A percentile compares a stretch with the other conserved stretches of the same genome.
These are phyloP conservation scores for Nevesoporus exiguus DNA, from an alignment of 768 basidiomycete genomes.

Conservation along the genomic window DNA sequence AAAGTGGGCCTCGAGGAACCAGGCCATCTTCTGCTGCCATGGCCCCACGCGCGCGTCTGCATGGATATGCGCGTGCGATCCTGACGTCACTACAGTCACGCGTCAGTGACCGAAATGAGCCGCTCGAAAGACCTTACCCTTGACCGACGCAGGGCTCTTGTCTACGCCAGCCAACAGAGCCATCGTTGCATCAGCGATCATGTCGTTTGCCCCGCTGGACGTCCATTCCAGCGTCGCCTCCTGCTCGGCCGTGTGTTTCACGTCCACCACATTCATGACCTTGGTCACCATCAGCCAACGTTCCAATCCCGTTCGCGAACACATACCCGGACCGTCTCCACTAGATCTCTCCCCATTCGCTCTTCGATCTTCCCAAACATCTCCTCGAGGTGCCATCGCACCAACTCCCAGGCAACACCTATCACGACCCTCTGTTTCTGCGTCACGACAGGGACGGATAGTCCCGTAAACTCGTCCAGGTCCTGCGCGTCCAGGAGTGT, in stretches of 20 bases:
- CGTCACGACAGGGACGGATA: conserved; percentile 77
- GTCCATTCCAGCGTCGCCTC: conserved; percentile 90
- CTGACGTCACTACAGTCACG: conserved; percentile 47
- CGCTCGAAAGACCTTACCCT: conserved; percentile 39
- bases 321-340: conserved; percentile 68
- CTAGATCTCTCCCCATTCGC: too few species aligned
- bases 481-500: conserved; percentile 90
- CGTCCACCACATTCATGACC: conserved; percentile 88
- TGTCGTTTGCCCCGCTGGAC: conserved; percentile 89
- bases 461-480: conserved; percentile 81
- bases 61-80: conserved; percentile 62
- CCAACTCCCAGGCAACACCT: conserved; percentile 83
- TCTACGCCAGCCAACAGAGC: conserved; percentile 88
- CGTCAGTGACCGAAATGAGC: neutral
- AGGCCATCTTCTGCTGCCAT: too few species aligned
- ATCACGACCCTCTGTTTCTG: conserved; percentile 82
- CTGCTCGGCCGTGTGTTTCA: conserved; percentile 69
- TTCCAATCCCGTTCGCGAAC: neutral
- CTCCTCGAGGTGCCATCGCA: conserved; percentile 95
- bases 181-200: conserved; percentile 94
- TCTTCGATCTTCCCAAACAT: conserved; percentile 85
- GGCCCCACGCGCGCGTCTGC: conserved; percentile 45
- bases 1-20: conserved; percentile 93
- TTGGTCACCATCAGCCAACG: conserved; percentile 27
- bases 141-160: conserved; percentile 90